phyloP scores from a whole-genome alignment of 306 rosid species.

The Rubus idaeus region DNA sequence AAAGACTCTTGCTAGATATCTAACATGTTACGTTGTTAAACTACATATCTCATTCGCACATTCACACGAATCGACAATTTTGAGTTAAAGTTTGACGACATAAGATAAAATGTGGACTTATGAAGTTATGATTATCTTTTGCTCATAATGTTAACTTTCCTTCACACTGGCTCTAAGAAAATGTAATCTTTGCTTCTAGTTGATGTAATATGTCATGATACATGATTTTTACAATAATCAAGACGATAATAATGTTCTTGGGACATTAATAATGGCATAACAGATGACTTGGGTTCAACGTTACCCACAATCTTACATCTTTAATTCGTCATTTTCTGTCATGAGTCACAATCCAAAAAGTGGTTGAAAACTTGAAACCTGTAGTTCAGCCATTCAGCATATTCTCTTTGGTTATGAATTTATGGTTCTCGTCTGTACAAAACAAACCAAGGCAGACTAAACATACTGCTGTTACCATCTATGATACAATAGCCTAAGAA shows the following conservation, averaged over 20 bases:
- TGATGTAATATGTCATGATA: neutral
- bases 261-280: constrained; percentile 17
- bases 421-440: neutral
- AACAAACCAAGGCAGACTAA: neutral
- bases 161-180: no score
- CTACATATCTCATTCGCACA: neutral
- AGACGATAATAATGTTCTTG: neutral
- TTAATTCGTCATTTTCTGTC: neutral
- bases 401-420: neutral
- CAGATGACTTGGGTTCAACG: constrained; percentile 26
- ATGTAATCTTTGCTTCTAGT: no score
- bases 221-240: neutral
- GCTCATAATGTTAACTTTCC: no score
- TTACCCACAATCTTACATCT: constrained; percentile 11
- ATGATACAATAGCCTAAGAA: neutral
- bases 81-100: neutral
- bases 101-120: neutral
- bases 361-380: neutral
- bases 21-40: neutral
- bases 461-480: neutral
- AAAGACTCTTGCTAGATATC: neutral
- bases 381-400: neutral
- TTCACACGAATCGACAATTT: no score
- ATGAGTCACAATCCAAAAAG: constrained; percentile 10
- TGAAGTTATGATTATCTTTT: no score